Evolutionary conservation across 2,329 filamentous ascomycete species (phyloP).

Genomic region (Cladosporium cucumerinum): DNA sequence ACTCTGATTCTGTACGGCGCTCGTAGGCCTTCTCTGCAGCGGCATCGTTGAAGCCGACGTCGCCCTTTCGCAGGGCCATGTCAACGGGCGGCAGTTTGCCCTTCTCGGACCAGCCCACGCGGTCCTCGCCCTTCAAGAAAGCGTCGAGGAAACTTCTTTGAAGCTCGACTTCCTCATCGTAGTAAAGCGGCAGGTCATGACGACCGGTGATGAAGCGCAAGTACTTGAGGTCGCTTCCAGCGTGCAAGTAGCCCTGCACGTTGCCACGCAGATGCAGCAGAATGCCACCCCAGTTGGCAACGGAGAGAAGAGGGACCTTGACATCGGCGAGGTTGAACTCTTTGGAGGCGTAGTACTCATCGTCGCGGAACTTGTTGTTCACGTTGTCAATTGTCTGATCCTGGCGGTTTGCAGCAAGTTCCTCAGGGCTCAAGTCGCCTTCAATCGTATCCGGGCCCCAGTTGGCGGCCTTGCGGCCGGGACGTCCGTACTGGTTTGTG

Average conservation of each 20-base stretch:
- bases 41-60: conserved; percentile 65
- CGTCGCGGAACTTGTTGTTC: conserved; percentile 57
- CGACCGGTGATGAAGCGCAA: conserved; percentile 66
- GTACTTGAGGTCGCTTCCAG: conserved; percentile 65
- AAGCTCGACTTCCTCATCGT: conserved; percentile 63
- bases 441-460: conserved; percentile 56
- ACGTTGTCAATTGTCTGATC: conserved; percentile 44
- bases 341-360: conserved; percentile 62
- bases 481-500: conserved; percentile 63
- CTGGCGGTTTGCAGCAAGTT: conserved; percentile 47
- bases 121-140: conserved; percentile 66
- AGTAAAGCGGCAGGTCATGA: conserved; percentile 71
- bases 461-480: conserved; percentile 44
- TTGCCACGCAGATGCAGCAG: conserved; percentile 67
- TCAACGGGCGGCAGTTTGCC: conserved; percentile 60
- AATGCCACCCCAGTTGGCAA: conserved; percentile 71
- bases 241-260: conserved; percentile 61
- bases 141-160: conserved; percentile 67
- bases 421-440: conserved; percentile 55
- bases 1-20: conserved; percentile 58
- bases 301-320: conserved; percentile 62
- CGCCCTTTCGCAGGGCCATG: conserved; percentile 61
- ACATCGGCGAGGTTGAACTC: conserved; percentile 65
- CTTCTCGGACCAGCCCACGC: conserved; percentile 55
- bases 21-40: conserved; percentile 55